Evolutionary conservation across 164 flowering plant species (phyloP), one percentile per base, ranked within the genome.

Genomic region (Sedum album): DNA sequence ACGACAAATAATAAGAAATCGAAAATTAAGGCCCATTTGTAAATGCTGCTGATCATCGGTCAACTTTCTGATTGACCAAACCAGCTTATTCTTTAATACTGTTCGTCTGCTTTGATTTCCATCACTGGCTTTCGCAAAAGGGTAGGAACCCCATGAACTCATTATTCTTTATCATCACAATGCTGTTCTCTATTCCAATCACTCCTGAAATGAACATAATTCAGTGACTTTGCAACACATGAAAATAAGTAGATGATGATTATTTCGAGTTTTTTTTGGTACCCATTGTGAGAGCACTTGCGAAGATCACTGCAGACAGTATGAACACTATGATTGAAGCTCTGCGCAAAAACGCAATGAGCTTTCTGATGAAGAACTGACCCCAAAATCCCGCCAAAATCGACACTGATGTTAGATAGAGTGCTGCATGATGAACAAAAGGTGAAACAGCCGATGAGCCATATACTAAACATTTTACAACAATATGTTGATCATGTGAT

Each of bases 221-320:
- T 65, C 13, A 38, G 60, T 53, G 46, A 38, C 7, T 36, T 17
- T 1, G 30, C 11, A n/a, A n/a, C n/a, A n/a, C n/a, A n/a, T n/a
- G n/a, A n/a, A n/a, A n/a, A n/a, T n/a, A n/a, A n/a, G n/a, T 4
- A 15, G 20, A 30, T 63, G 42, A 1, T 2, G 49, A 55, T 20
- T 14, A 28, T 35, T 38, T 38, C 41, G 2, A 36, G 57, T 33
- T 44, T 64, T 36, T 2, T 26, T 11, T 17, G 15, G 46, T 83
- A 94, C 99, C 97, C 99, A 94, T 94, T 28, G 87, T 86, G 67
- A 94, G 53, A 68, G 99, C 97, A 71, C 99, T 91, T 1, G 93
- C 93, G 70, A 89, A 88, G 72, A 94, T 94, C 71, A 94, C 96
- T 18, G 79, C 89, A 7, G 99, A 91, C 55, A 94, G 90, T 62